phyloP scores from a whole-genome alignment of 805 yeast species.

The Wickerhamomyces kurtzmanii region DNA sequence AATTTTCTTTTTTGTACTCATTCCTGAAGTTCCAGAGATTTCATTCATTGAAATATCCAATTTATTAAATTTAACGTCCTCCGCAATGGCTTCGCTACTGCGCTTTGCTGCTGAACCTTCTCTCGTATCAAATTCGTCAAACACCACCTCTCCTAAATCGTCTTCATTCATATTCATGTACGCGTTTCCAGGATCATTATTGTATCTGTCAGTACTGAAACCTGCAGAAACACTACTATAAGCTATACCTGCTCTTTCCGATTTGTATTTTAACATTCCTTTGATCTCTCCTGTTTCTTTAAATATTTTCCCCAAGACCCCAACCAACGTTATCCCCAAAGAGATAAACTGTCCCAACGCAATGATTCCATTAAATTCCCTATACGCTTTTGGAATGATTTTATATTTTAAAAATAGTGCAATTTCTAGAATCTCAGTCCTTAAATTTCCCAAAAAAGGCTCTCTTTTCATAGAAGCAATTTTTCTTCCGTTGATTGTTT shows the following conservation, averaged over 20 bases:
- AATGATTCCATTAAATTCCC: slow-evolving; percentile 55
- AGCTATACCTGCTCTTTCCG: no score
- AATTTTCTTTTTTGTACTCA: no score
- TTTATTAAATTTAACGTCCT: slow-evolving; percentile 2
- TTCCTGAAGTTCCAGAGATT: no score
- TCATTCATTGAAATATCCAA: slow-evolving; percentile 3
- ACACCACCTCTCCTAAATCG: slow-evolving; percentile 21
- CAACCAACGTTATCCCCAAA: slow-evolving; percentile 63
- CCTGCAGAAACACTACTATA: no score
- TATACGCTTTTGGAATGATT: slow-evolving; percentile 38
- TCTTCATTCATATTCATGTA: no score
- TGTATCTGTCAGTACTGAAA: no score
- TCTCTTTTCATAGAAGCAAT: slow-evolving; percentile 6
- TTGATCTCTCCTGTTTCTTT: slow-evolving; percentile 7
- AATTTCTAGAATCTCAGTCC: slow-evolving; percentile 9
- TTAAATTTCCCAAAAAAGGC: not conserved
- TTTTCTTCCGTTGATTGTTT: slow-evolving; percentile 9
- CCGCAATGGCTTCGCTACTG: slow-evolving; percentile 6
- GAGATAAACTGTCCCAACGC: slow-evolving; percentile 71
- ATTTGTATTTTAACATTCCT: no score
- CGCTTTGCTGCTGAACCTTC: slow-evolving; percentile 1
- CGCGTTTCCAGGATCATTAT: no score
- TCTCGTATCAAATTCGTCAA: slow-evolving; percentile 2
- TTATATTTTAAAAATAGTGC: slow-evolving; percentile 22
- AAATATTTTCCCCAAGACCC: slow-evolving; percentile 37